A percentile compares a stretch with the other conserved stretches of the same genome.
Conservation (phyloP, 495 filamentous ascomycete genomes). For the Daldinia caldariorum region DNA sequence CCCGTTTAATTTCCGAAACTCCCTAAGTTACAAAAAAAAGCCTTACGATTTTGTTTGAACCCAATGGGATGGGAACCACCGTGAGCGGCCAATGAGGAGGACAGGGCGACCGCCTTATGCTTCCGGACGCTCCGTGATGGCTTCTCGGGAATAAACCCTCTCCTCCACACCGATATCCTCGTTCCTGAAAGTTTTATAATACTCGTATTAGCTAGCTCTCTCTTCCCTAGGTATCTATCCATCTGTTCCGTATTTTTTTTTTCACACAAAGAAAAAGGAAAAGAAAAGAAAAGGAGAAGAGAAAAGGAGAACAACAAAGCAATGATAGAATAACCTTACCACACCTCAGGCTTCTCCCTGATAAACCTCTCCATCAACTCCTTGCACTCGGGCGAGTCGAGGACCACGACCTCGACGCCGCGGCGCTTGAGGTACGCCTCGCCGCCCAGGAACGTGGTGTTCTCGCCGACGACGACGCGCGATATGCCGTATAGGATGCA, state of each 20-base stretch:
- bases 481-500: slow-evolving; percentile 82
- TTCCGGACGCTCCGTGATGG: slow-evolving; percentile 5
- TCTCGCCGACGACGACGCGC: slow-evolving; percentile 87
- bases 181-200: slow-evolving; percentile 61
- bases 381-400: slow-evolving; percentile 74
- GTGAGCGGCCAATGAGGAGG: background rate
- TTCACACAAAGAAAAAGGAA: no score
- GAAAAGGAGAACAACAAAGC: no score
- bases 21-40: background rate
- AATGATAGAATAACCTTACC: no score
- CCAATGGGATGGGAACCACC: no score
- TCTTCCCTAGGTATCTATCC: background rate
- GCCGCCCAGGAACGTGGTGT: slow-evolving; percentile 79
- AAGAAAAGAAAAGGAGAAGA: slow-evolving; percentile 8
- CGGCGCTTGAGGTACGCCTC: slow-evolving; percentile 76
- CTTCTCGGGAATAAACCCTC: slow-evolving; percentile 56
- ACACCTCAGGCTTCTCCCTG: slow-evolving; percentile 76
- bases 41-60: background rate
- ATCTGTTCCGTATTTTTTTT: background rate
- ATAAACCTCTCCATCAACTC: slow-evolving; percentile 82
- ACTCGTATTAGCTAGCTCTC: slow-evolving; percentile 16
- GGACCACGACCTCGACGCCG: slow-evolving; percentile 79
- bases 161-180: slow-evolving; percentile 76
- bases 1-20: slow-evolving; percentile 5
- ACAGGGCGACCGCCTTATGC: background rate